A percentile compares a stretch with the other conserved stretches of the same genome.
Evolutionary conservation across 2,329 filamentous ascomycete genomes (phyloP).

Genomic region (Pyrenochaeta sp.): DNA sequence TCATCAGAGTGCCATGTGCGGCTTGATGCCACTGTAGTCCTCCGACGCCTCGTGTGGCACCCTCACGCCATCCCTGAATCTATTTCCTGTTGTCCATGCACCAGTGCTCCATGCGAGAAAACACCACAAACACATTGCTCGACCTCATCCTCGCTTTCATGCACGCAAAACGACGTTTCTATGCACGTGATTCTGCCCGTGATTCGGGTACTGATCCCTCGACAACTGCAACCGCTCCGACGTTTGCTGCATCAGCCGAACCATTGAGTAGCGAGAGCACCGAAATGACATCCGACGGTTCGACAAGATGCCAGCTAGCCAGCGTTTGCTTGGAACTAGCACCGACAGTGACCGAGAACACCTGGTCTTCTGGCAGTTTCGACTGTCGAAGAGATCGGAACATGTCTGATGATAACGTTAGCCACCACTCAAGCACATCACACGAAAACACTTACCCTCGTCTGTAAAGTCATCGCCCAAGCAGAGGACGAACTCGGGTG

Average conservation of each 20-base stretch:
- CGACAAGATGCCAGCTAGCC: conserved; percentile 87
- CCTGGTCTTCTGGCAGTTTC: conserved; percentile 66
- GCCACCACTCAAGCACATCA: background rate
- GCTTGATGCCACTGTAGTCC: too few species aligned
- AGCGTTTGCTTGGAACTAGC: conserved; percentile 91
- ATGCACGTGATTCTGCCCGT: conserved; percentile 31
- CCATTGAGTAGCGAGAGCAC: conserved; percentile 63
- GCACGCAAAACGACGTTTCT: conserved; percentile 8
- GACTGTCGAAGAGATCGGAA: conserved; percentile 78
- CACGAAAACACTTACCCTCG: conserved; percentile 69
- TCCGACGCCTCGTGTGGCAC: conserved; percentile 6
- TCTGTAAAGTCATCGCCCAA: conserved; percentile 96
- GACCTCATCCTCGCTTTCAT: conserved; percentile 5
- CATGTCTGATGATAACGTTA: conserved; percentile 64
- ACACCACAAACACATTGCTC: conserved; percentile 17
- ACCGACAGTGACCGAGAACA: conserved; percentile 92
- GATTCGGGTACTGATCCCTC: conserved; percentile 49
- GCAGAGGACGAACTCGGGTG: conserved; percentile 87
- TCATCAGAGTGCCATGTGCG: too few species aligned
- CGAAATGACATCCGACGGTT: conserved; percentile 87
- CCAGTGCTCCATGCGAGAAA: conserved; percentile 25
- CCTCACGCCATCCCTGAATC: conserved; percentile 6
- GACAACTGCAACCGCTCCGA: conserved; percentile 50
- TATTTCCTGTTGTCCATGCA: conserved; percentile 16
- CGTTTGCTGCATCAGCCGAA: conserved; percentile 51